Evolutionary conservation across 2,329 filamentous ascomycete genomes (phyloP), one percentile per base, ranked within the genome.

Genomic region (Stachybotrys echinatus): DNA sequence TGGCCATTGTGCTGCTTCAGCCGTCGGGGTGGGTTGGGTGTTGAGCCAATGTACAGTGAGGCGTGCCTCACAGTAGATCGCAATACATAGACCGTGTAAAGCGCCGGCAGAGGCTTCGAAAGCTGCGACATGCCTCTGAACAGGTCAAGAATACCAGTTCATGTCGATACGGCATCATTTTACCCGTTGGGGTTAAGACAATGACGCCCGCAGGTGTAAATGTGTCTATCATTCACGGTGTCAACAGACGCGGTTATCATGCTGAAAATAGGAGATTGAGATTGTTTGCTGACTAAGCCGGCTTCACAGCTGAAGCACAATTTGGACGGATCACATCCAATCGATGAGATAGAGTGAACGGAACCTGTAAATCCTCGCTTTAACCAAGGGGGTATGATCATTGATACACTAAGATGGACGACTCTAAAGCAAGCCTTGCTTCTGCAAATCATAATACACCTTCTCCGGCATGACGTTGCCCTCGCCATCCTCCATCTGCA

Each of bases 381-480:
- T n/a, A n/a, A n/a, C n/a, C n/a, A n/a, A n/a, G n/a, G n/a, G n/a
- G n/a, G n/a, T n/a, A n/a, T n/a, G n/a, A n/a, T 19, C 40, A 8
- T 42, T 10, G 40, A 42, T 18, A 42, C 5, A n/a, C 38, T 40
- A 46, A 50, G 42, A 53, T 6, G 21, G 17, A 23, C n/a, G 20
- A 17, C 51, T 50, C 69, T 76, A 94, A 56, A 95, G 72, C 63
- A 96, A 75, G 31, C 92, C 92, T 66, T 95, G 90, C 73, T 95
- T 95, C 70, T 90, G 88, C 69, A 97, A 72, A 77, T 99, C 94
- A 57, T 92, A 85, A 68, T 96, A 99, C 49, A 99, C 92, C 77
- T 96, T 95, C 73, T 96, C 91, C 0, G 95, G 94, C 94, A 99
- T 99, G 50, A 99, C 94, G 62, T 99, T 97, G 44, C 94, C 94